Base-by-base conservation (phyloP, 2,329 filamentous ascomycete species). In the Corynespora cassiicola region DNA sequence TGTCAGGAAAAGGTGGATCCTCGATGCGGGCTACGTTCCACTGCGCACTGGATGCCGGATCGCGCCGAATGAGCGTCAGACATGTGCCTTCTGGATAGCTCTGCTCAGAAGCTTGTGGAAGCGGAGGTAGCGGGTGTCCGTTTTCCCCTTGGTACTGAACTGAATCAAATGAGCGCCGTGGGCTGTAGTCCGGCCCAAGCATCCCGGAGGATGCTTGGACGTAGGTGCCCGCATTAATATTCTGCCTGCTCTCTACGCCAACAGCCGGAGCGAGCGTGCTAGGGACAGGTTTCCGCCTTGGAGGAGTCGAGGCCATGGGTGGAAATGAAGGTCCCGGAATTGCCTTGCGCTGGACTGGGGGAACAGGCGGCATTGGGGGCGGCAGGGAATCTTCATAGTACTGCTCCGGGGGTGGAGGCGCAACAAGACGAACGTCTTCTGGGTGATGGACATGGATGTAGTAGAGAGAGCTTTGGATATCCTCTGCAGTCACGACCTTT, bases 381-480 rank as follows among this genome's bases (percentile, higher is more conserved):
- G 19, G 8, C 16, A 39, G 39, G 19, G 18, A 33, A 25, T 44
- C 36, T n/a, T 54, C 39, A 10, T 24, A 8, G 31, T 50, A 42
- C n/a, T 47, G 25, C n/a, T 52, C 36, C n/a, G 42, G 45, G 4
- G 42, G 38, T 6, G 53, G 32, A 23, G 50, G 42, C 7, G 31
- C 43, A 19, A 66, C 27, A 5, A 74, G 65, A 20, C 71, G 62
- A 19, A 66, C 67, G 44, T 71, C 65, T 39, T 88, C 76, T 3
- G 81, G 79, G 2, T 79, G 76, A 42, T 89, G 80, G 24, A 95
- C 80, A 69, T 97, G 92, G 36, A 96, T 75, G 64, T 94, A 97
- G 71, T 97, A 99, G 5, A 99, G 78, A 10, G 87, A 95, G 56
- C 84, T 89, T 39, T 86, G 82, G 31, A 99, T 85, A 63, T 96